Percentiles rank a stretch among this genome's conserved stretches.
Conservation (phyloP, 2,329 filamentous ascomycete genomes). For the Fusarium concolor region DNA sequence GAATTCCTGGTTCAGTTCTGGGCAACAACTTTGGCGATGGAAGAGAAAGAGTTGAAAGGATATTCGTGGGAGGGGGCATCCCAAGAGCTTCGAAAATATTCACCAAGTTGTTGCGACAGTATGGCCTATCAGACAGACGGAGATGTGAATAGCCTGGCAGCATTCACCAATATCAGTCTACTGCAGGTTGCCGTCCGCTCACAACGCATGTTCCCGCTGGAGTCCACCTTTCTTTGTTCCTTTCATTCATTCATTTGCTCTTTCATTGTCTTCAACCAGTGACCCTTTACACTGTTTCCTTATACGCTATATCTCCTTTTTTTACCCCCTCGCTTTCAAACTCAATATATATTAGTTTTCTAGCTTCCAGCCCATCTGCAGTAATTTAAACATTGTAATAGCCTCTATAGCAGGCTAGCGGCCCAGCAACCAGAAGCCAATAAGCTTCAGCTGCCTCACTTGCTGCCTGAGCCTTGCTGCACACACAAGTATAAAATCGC, state of each 20-base stretch:
- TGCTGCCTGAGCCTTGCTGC: too few species aligned
- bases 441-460: too few species aligned
- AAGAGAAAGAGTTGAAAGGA: background rate
- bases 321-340: too few species aligned
- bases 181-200: conserved; percentile 10
- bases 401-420: too few species aligned
- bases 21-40: background rate
- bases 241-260: background rate
- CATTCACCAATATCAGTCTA: background rate
- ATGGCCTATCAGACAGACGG: background rate
- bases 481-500: too few species aligned
- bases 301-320: background rate
- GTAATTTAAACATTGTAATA: too few species aligned
- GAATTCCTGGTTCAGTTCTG: background rate
- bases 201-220: background rate
- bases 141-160: background rate
- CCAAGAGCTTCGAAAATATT: background rate
- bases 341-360: too few species aligned
- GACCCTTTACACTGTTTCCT: background rate
- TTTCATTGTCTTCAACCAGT: background rate
- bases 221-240: background rate
- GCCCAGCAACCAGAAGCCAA: too few species aligned
- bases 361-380: too few species aligned
- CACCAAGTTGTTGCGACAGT: background rate
- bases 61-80: background rate